phyloP scores from a whole-genome alignment of 305 asterid genomes.

The Solanum hybrid region DNA sequence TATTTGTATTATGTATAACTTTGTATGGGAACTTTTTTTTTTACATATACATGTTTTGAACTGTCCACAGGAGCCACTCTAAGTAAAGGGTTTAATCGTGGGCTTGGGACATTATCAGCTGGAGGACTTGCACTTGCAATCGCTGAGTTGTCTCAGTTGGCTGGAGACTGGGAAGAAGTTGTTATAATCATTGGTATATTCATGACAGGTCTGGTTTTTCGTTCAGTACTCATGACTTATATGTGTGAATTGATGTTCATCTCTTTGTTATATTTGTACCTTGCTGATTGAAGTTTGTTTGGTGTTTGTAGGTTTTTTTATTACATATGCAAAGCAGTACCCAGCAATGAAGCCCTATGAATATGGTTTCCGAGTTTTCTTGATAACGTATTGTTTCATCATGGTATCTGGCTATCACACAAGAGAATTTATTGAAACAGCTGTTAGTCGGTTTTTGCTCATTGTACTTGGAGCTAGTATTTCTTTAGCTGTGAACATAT shows the following conservation, averaged over 20 bases:
- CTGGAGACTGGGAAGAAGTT: constrained; percentile 35
- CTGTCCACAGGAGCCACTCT: constrained; percentile 65
- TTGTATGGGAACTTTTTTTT: not conserved
- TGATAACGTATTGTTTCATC: constrained; percentile 61
- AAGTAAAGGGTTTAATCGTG: constrained; percentile 88
- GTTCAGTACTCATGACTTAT: constrained; percentile 2
- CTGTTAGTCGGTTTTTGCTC: constrained; percentile 47
- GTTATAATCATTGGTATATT: constrained; percentile 25
- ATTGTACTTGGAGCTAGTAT: constrained; percentile 58
- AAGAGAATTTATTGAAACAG: constrained; percentile 43
- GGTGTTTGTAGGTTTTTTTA: constrained; percentile 18
- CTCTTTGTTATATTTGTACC: constrained; percentile 17
- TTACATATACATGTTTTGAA: not conserved
- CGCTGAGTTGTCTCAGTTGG: constrained; percentile 52
- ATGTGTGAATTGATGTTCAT: not conserved
- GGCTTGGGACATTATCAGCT: constrained; percentile 82
- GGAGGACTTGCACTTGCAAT: constrained; percentile 76
- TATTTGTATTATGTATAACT: not conserved
- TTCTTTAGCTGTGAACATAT: constrained; percentile 55
- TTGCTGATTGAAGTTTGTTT: constrained; percentile 6
- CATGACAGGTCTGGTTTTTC: constrained; percentile 30
- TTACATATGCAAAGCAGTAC: constrained; percentile 43
- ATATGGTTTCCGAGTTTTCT: constrained; percentile 67
- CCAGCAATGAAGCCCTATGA: constrained; percentile 77
- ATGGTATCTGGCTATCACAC: constrained; percentile 67